Evolutionary conservation across 495 filamentous ascomycete genomes (phyloP).

Genomic region (Penicillium diatomitis): DNA sequence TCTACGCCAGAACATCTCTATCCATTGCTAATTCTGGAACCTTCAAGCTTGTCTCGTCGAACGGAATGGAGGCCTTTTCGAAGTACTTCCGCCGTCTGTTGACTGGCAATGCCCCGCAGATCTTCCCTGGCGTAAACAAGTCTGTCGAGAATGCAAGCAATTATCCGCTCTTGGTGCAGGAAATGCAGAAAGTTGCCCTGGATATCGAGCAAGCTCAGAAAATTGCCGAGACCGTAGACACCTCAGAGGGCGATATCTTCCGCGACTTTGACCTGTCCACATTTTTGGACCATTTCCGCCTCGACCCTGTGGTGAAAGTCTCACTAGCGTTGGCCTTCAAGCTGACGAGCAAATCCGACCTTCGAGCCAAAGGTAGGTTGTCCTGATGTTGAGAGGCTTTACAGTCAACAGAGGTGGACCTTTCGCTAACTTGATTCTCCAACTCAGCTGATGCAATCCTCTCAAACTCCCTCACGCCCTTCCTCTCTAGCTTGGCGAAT

Average conservation of each 20-base stretch:
- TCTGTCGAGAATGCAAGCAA: slow-evolving; percentile 64
- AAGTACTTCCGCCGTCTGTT: slow-evolving; percentile 89
- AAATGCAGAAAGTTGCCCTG: slow-evolving; percentile 74
- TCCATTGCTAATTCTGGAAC: slow-evolving; percentile 5
- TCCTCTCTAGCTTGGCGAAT: slow-evolving; percentile 61
- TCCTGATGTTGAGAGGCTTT: neutral
- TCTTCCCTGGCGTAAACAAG: slow-evolving; percentile 69
- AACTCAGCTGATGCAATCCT: slow-evolving; percentile 71
- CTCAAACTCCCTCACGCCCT: slow-evolving; percentile 59
- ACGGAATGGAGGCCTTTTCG: slow-evolving; percentile 94
- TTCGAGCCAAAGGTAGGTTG: slow-evolving; percentile 76
- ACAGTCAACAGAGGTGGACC: neutral
- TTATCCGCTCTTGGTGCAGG: slow-evolving; percentile 69
- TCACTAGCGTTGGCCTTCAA: slow-evolving; percentile 86
- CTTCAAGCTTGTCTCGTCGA: slow-evolving; percentile 73
- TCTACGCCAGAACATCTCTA: too few relatives aligned
- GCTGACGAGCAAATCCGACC: slow-evolving; percentile 62
- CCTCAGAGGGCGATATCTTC: slow-evolving; percentile 78
- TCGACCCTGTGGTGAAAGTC: slow-evolving; percentile 79
- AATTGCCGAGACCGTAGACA: slow-evolving; percentile 88
- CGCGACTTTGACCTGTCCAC: slow-evolving; percentile 87
- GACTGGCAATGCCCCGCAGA: slow-evolving; percentile 71
- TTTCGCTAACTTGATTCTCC: slow-evolving; percentile 18
- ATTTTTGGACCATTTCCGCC: slow-evolving; percentile 88
- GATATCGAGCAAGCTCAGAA: slow-evolving; percentile 76